Base-by-base conservation (phyloP, 768 basidiomycete species). In the Tylopilus cervinicoccineus region DNA sequence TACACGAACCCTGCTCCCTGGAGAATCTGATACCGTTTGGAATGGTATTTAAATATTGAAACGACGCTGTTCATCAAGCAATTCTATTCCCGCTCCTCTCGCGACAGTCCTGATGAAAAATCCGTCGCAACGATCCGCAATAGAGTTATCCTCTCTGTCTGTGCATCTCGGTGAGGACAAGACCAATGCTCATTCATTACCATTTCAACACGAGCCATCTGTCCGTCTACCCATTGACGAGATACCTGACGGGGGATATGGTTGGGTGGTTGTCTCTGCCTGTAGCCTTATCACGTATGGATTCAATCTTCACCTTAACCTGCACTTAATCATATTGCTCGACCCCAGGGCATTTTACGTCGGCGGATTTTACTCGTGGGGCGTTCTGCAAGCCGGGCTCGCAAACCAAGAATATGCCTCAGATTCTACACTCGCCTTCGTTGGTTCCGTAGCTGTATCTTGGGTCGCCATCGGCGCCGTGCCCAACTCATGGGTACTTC, bases 201-300 rank as follows among this genome's bases (percentile, higher is more conserved):
- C n/a, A 11, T 17, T 37, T 12, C 46, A 48, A 11, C 43, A 22
- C 26, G 27, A 47, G 2, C 38, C 31, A 41, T 19, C 45, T 27
- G 1, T 20, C 8, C n/a, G 38, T 50, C 37, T 20, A 16, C 51
- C 40, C 9, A 27, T 45, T 11, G 49, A 51, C 5, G 40, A 61
- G 6, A 44, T 59, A 11, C 66, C 65, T 8, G 66, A 68, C 19
- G 63, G 66, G 4, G 64, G 63, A n/a, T 66, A 67, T 31, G 66
- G 63, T n/a, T 70, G 66, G 64, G 61, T 63, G 2, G 57, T 68
- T 11, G 59, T n/a, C n/a, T n/a, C n/a, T 14, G 59, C 55, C 2
- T 70, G 67, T 44, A 54, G 61, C 47, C 43, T 62, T 44, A 56
- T n/a, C n/a, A 47, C 55, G 68, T 67, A 50, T 26, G 63, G 24